Evolutionary conservation across 441 rosid species (phyloP), one percentile per base, ranked within the genome.

Genomic region (Gossypium davidsonii): DNA sequence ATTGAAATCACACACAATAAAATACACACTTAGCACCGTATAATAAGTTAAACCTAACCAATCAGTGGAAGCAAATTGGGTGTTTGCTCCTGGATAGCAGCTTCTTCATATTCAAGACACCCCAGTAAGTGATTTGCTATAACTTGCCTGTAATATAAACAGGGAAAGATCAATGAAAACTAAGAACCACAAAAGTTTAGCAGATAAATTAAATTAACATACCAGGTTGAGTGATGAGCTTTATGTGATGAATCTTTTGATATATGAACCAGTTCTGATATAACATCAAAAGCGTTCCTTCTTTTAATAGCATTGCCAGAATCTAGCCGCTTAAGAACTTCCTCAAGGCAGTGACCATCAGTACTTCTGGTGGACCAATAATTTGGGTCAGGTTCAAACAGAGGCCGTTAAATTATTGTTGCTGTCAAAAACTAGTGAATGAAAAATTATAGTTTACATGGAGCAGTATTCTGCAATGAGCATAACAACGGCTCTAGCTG

Each of bases 401-500:
- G 20, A 71, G 68, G 74, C 72, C 52, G 10, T 5, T 25, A 67
- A 72, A 67, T 68, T 7, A 31, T 11, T 52, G 15, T 9, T 20
- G 65, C 39, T 46, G 49, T 56, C 49, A 34, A 26, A 39, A 79
- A 78, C 20, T 37, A 72, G 37, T 15, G 46, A 75, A 44, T 5
- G 17, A 53, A 23, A 71, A 78, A 67, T 44, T 71, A 84, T 26
- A 64, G 48, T 14, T 68, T 90, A 94, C 97, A 84, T 87, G 78
- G 78, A 83, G 72, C 89, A 90, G 75, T 84, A 92, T 73, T 92
- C 98, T 76, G 94, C 97, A 53, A 94, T 76, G 44, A 92, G 96
- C 72, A 79, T 74, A 76, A 79, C 85, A 80, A 81, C 86, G 74
- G 97, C 92, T 87, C 87, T 90, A 79, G 96, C 91, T 14, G 92